phyloP scores from a whole-genome alignment of 257 asterid species.

The Pogostemon cablin region DNA sequence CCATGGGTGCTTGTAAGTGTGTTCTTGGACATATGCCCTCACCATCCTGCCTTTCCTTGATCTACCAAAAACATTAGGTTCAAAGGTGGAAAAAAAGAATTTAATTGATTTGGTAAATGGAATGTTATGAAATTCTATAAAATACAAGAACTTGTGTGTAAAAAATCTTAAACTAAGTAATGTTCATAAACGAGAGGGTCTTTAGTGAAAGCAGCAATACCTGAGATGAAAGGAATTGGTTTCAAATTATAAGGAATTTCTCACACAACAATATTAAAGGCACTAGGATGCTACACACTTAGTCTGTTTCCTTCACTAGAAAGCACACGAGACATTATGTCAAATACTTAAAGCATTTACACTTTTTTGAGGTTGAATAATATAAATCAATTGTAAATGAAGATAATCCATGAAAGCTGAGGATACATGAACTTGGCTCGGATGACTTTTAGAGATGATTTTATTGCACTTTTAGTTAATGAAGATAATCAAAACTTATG shows the following conservation, averaged over 20 bases:
- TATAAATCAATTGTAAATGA: background rate
- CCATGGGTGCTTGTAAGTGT: constrained; percentile 96
- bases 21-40: constrained; percentile 91
- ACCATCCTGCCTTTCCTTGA: constrained; percentile 54
- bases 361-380: background rate
- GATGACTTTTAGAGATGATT: background rate
- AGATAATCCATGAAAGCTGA: background rate
- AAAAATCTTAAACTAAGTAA: background rate
- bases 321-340: background rate
- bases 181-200: background rate
- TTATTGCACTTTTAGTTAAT: background rate
- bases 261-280: background rate
- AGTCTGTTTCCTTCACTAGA: background rate
- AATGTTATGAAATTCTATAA: background rate
- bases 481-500: background rate
- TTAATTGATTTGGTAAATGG: background rate
- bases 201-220: background rate
- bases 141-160: background rate
- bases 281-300: background rate
- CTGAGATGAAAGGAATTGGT: no score
- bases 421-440: background rate
- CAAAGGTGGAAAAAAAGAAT: background rate
- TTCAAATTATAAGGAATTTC: background rate
- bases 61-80: background rate
- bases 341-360: background rate